Evolutionary conservation across 768 basidiomycete genomes (phyloP).

Genomic region (Mycena amicta): DNA sequence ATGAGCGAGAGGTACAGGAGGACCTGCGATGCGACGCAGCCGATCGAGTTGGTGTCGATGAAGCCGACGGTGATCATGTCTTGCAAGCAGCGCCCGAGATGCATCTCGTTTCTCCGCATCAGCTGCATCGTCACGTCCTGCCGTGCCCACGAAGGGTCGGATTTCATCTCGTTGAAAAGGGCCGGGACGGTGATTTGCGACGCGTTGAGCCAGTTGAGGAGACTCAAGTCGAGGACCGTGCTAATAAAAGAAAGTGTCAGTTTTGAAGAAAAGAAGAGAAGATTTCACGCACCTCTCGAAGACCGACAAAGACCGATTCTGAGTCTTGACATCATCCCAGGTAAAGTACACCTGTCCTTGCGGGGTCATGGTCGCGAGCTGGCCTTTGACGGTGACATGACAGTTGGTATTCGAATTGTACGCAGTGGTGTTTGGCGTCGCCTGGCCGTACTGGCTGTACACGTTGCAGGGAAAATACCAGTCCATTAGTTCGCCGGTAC

Average conservation of each 20-base stretch:
- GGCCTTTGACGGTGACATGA: slow-evolving; percentile 57
- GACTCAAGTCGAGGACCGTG: slow-evolving; percentile 82
- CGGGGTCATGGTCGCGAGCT: slow-evolving; percentile 51
- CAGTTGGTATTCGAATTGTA: slow-evolving; percentile 72
- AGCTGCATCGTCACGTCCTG: slow-evolving; percentile 89
- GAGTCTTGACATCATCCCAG: slow-evolving; percentile 80
- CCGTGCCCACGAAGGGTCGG: slow-evolving; percentile 74
- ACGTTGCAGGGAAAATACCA: slow-evolving; percentile 99
- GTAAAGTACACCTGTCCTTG: slow-evolving; percentile 92
- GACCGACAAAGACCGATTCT: slow-evolving; percentile 83
- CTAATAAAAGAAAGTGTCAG: slow-evolving; percentile 44
- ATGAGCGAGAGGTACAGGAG: slow-evolving; percentile 1
- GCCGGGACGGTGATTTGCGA: slow-evolving; percentile 82
- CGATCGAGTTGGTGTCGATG: slow-evolving; percentile 92
- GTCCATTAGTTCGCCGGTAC: slow-evolving; percentile 61
- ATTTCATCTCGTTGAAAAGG: slow-evolving; percentile 78
- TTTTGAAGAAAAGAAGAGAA: slow-evolving; percentile 9
- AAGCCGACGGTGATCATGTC: slow-evolving; percentile 89
- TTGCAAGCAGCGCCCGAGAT: slow-evolving; percentile 78
- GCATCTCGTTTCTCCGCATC: slow-evolving; percentile 66
- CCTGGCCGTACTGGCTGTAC: slow-evolving; percentile 68
- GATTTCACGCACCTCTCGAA: slow-evolving; percentile 77
- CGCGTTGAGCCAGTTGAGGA: slow-evolving; percentile 82
- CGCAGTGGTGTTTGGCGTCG: slow-evolving; percentile 64
- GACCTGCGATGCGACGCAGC: slow-evolving; percentile 93